phyloP scores from a whole-genome alignment of 139 green algal genomes.

The Coelastrella sp. region DNA sequence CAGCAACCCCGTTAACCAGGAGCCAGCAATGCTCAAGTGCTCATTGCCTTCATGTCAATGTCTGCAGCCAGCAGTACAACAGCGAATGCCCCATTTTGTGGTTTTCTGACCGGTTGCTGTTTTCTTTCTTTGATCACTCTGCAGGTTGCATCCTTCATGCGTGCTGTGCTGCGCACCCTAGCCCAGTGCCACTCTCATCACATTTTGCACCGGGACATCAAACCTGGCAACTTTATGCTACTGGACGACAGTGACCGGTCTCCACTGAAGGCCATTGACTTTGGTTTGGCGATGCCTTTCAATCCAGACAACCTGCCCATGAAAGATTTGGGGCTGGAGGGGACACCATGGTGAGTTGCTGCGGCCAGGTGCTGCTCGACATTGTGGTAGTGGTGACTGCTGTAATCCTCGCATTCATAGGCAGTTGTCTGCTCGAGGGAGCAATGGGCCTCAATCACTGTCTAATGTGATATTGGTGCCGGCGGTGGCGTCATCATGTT shows the following conservation, averaged over 20 bases:
- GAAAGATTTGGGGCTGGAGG: slow-evolving; percentile 84
- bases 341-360: slow-evolving; percentile 81
- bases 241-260: slow-evolving; percentile 67
- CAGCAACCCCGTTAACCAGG: background rate
- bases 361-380: too few species aligned
- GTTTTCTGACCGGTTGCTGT: background rate
- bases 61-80: background rate
- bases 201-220: slow-evolving; percentile 91
- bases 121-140: background rate
- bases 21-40: background rate
- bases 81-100: too few species aligned
- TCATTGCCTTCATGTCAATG: background rate
- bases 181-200: slow-evolving; percentile 80
- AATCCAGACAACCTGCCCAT: slow-evolving; percentile 72
- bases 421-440: too few species aligned
- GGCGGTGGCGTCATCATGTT: background rate
- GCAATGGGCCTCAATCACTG: too few species aligned
- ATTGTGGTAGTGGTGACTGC: too few species aligned
- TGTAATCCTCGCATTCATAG: too few species aligned
- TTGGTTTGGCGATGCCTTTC: slow-evolving; percentile 87
- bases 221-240: slow-evolving; percentile 94
- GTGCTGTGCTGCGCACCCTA: slow-evolving; percentile 75
- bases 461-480: background rate
- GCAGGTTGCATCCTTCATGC: slow-evolving; percentile 79
- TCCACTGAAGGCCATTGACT: slow-evolving; percentile 90